These are phyloP conservation scores for Aspergillus sp. DNA, from an alignment of 2,329 filamentous ascomycete genomes.

Conservation along the genomic window DNA sequence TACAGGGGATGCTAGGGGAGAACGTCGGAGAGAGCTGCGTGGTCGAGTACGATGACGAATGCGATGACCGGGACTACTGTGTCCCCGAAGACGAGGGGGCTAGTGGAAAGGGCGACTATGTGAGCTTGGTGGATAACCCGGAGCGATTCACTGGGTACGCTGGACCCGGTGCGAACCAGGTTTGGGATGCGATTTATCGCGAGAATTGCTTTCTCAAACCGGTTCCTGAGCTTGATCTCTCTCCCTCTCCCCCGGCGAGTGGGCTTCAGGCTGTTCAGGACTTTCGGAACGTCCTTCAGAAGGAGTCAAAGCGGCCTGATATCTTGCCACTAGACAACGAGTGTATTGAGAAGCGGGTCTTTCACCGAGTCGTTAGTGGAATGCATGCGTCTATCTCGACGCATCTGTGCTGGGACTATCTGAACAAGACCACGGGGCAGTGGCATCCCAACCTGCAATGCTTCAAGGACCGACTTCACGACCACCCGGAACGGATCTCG, in stretches of 20 bases:
- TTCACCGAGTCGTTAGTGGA: constrained; percentile 90
- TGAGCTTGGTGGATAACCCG: constrained; percentile 89
- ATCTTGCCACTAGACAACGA: constrained; percentile 82
- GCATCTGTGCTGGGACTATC: constrained; percentile 92
- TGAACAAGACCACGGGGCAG: constrained; percentile 91
- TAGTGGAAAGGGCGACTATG: constrained; percentile 89
- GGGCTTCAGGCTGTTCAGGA: constrained; percentile 63
- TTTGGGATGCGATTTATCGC: constrained; percentile 95
- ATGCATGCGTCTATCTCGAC: constrained; percentile 99
- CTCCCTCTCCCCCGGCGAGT: constrained; percentile 41
- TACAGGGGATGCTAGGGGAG: constrained; percentile 82
- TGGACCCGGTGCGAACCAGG: constrained; percentile 80
- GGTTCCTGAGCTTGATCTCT: constrained; percentile 33
- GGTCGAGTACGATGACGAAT: constrained; percentile 96
- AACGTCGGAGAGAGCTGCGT: constrained; percentile 94
- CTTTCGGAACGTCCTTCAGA: constrained; percentile 63
- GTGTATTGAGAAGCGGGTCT: constrained; percentile 97
- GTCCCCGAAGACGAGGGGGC: constrained; percentile 92
- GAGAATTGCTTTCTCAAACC: constrained; percentile 87
- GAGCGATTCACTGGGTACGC: constrained; percentile 95
- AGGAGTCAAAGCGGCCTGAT: constrained; percentile 50
- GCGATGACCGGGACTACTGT: constrained; percentile 95
- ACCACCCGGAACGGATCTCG: constrained; percentile 85
- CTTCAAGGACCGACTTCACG: constrained; percentile 84
- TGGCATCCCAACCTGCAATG: constrained; percentile 92